phyloP scores from a whole-genome alignment of 176 grass and related monocot species.

The Oryza rufipogon region DNA sequence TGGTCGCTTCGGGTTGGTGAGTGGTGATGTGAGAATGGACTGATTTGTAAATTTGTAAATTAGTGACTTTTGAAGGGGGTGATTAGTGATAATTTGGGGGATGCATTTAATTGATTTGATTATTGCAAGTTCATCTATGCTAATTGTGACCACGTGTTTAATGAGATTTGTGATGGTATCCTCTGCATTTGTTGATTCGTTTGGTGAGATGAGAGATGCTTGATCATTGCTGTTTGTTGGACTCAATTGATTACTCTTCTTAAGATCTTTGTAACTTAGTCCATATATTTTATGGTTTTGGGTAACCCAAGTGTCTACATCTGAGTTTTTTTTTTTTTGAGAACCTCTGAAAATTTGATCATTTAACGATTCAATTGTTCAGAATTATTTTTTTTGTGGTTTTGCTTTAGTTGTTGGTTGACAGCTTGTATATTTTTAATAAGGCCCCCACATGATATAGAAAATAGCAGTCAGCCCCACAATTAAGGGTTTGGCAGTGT shows the following conservation, averaged over 20 bases:
- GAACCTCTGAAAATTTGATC: neutral
- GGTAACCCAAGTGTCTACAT: neutral
- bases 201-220: neutral
- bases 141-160: slow-evolving; percentile 34
- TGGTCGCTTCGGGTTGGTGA: slow-evolving; percentile 45
- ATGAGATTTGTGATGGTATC: neutral
- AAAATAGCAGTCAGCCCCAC: neutral
- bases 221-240: neutral
- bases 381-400: neutral
- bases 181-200: neutral
- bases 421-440: neutral
- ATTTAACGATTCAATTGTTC: neutral
- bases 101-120: neutral
- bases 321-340: neutral
- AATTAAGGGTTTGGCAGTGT: neutral
- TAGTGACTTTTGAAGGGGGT: neutral
- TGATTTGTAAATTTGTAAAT: neutral
- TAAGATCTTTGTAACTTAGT: neutral
- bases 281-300: neutral
- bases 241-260: neutral
- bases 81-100: neutral
- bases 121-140: neutral
- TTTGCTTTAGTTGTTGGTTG: neutral
- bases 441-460: neutral
- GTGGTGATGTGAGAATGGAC: neutral